Base-by-base conservation (phyloP, 164 flowering plant genomes). In the Nelumbo lutea region DNA sequence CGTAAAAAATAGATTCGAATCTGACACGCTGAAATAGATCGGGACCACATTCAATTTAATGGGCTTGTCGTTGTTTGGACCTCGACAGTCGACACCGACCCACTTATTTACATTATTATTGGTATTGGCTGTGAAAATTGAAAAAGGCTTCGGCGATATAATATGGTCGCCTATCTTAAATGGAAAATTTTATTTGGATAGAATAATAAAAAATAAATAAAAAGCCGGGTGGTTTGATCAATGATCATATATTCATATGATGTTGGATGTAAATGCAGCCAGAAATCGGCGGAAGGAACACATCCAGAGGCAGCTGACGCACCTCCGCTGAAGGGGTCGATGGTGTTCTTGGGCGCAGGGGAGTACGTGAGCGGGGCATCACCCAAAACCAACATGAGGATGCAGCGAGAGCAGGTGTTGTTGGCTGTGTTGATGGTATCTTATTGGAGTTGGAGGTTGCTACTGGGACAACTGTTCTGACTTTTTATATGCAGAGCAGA, bases 401-500 rank as follows among this genome's bases (percentile, higher is more conserved):
- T 41, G 4, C 43, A 6, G 59, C 55, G 15, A 58, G 60, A 46
- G 14, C 15, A 10, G 11, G 0, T 68, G 27, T 27, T 27, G 27
- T 27, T 27, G 27, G 27, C 27, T 27, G 27, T 27, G 27, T 27
- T 27, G 27, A 27, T 27, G 27, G 27, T 27, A 27, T 27, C 27
- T 27, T 27, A 27, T 27, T 27, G 27, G 27, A 27, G 27, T 27
- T 27, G 27, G 27, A 27, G 27, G 27, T 27, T 27, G 27, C 27
- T 27, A 0, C 27, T 27, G 27, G 27, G 27, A 27, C 27, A 27
- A 27, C 27, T 27, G 27, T 27, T 27, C 27, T 27, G 27, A 27
- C 27, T 27, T 27, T 27, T 27, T 27, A 27, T 27, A 27, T 27
- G 27, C 27, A 27, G 81, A 76, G 75, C 76, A 76, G 65, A 79